Conservation (phyloP, 2,329 filamentous ascomycete species). For the Claviceps sp. region DNA sequence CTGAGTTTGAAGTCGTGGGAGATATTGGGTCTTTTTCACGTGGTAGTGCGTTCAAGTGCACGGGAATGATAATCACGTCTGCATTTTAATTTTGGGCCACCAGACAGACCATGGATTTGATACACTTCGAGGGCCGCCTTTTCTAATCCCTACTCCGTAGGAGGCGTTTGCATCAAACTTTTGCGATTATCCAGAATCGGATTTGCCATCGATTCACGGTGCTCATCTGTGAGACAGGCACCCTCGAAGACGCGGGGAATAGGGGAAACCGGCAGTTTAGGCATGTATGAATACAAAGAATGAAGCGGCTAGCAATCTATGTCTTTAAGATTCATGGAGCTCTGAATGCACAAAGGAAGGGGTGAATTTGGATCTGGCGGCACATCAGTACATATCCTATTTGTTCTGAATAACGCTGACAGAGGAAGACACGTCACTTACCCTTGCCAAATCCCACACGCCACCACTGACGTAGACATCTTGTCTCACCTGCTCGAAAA, state of each 20-base stretch:
- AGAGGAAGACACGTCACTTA: conserved; percentile 13
- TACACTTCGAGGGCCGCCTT: too few species aligned
- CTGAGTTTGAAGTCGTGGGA: not conserved
- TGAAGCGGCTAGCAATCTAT: not conserved
- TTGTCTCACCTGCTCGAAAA: conserved; percentile 49
- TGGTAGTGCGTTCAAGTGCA: not conserved
- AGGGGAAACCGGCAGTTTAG: not conserved
- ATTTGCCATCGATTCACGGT: too few species aligned
- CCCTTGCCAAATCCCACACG: conserved; percentile 71
- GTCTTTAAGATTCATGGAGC: conserved; percentile 11
- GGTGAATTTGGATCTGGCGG: conserved; percentile 33
- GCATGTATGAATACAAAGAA: conserved; percentile 4
- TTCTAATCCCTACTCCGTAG: too few species aligned
- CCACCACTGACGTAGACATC: conserved; percentile 61
- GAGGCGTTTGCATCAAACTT: too few species aligned
- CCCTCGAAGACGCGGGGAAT: too few species aligned
- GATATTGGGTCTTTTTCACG: not conserved
- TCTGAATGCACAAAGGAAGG: conserved; percentile 31
- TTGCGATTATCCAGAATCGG: too few species aligned
- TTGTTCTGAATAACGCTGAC: not conserved
- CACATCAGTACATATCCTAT: not conserved
- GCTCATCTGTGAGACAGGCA: too few species aligned
- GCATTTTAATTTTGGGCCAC: not conserved
- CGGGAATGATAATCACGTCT: not conserved
- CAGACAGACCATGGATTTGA: too few species aligned